Percentiles rank a stretch among this genome's conserved stretches.
These are phyloP conservation scores for Arthrinium puccinioides DNA, from an alignment of 2,329 filamentous ascomycete genomes.

Conservation along the genomic window DNA sequence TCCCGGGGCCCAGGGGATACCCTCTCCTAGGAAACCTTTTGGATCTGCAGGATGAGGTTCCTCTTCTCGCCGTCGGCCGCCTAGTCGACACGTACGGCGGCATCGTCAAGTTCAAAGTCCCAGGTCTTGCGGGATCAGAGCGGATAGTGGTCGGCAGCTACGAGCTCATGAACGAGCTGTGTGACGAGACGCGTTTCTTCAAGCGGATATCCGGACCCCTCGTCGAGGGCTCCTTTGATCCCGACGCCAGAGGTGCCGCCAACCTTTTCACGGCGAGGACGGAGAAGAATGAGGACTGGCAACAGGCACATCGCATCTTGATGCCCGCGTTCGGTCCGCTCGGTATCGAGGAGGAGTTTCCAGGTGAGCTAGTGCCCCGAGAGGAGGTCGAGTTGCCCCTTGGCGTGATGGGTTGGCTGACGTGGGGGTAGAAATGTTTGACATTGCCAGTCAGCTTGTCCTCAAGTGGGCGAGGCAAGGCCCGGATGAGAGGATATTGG, in stretches of 20 bases:
- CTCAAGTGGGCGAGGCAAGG: conserved; percentile 45
- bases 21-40: conserved; percentile 59
- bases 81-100: conserved; percentile 60
- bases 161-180: conserved; percentile 53
- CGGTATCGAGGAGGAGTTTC: conserved; percentile 46
- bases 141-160: conserved; percentile 43
- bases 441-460: conserved; percentile 44
- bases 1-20: conserved; percentile 57
- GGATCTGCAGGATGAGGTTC: conserved; percentile 54
- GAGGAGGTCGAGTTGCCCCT: no score
- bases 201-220: conserved; percentile 46
- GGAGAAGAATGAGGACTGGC: conserved; percentile 36
- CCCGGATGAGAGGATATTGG: conserved; percentile 37
- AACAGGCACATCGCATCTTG: conserved; percentile 44
- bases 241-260: conserved; percentile 43
- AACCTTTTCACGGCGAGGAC: conserved; percentile 13
- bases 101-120: conserved; percentile 51
- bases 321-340: conserved; percentile 47
- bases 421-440: conserved; percentile 44
- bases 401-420: no score
- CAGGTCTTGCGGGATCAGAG: conserved; percentile 31
- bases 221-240: conserved; percentile 23
- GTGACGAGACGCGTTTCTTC: conserved; percentile 56
- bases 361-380: no score
- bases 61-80: conserved; percentile 44